Base-by-base conservation (phyloP, 139 green algal species). In the Chlamydomonas eustigma region DNA sequence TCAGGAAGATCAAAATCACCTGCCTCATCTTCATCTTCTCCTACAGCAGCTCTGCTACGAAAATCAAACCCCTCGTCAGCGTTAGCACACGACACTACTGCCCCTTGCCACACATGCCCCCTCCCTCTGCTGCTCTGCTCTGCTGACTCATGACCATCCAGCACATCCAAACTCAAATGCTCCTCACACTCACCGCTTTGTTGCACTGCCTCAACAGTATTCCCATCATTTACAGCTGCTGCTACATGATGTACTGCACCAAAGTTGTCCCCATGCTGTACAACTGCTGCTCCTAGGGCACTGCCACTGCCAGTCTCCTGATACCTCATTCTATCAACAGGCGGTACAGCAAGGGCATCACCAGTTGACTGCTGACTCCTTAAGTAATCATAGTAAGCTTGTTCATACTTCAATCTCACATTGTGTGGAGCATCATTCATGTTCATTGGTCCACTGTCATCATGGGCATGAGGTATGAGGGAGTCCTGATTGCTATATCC, bases 1-100 rank as follows among this genome's bases (percentile, higher is more conserved):
- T 22, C 50, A 32, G 76, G 76, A 6, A 76, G 34, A n/a, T 76
- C 64, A 31, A 36, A 37, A 63, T 75, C 68, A 25, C 4, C 36
- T 32, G 3, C 63, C 63, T 70, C 68, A 34, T 39, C 32, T 24
- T 73, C 34, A 5, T 39, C 6, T 3, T 73, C 24, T 39, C 31
- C 65, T 73, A 12, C 3, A 6, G 30, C 5, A 4, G 65, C 65
- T n/a, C n/a, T n/a, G n/a, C n/a, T n/a, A n/a, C n/a, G n/a, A n/a
- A n/a, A n/a, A n/a, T n/a, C n/a, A n/a, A n/a, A n/a, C n/a, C n/a
- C n/a, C n/a, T 39, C 65, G 34, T 68, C 22, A 33, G 39, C 3
- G 33, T 34, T 12, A 33, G 28, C 18, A n/a, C n/a, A n/a, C n/a
- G n/a, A n/a, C n/a, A n/a, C n/a, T n/a, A n/a, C n/a, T n/a, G n/a